A percentile compares a stretch with the other conserved stretches of the same genome.
Conservation (phyloP, 192 early-diverging fungal genomes). For the Backusella tuberculispora region DNA sequence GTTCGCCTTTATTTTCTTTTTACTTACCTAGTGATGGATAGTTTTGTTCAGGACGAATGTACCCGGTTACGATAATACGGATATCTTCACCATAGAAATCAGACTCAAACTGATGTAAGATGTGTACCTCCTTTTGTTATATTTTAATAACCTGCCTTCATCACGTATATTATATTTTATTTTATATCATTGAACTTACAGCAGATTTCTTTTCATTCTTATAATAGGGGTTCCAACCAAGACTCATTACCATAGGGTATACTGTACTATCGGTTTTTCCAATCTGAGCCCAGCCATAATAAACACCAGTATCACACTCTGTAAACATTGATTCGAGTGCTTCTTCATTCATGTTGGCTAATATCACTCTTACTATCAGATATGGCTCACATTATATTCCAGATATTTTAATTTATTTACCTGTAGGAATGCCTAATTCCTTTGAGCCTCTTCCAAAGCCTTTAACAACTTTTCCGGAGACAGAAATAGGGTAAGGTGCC, state of each 20-base stretch:
- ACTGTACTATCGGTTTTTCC: slow-evolving; percentile 57
- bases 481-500: slow-evolving; percentile 76
- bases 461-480: slow-evolving; percentile 80
- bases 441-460: slow-evolving; percentile 97
- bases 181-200: slow-evolving; percentile 45
- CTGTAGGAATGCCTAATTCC: slow-evolving; percentile 96
- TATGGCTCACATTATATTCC: not conserved
- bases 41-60: slow-evolving; percentile 88
- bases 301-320: slow-evolving; percentile 83
- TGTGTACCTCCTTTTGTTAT: slow-evolving; percentile 84
- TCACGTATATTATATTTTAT: not conserved
- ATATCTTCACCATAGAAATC: slow-evolving; percentile 94
- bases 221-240: slow-evolving; percentile 99
- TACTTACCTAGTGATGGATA: slow-evolving; percentile 80
- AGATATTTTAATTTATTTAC: slow-evolving; percentile 45
- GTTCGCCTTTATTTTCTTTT: not conserved
- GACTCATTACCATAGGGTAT: slow-evolving; percentile 97
- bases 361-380: not conserved
- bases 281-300: slow-evolving; percentile 93
- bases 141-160: not conserved
- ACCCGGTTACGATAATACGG: slow-evolving; percentile 85
- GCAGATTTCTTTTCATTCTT: slow-evolving; percentile 96
- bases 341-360: slow-evolving; percentile 88
- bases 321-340: slow-evolving; percentile 68
- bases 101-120: slow-evolving; percentile 80